Conservation (phyloP, 73 alveolate genomes). For the Blepharisma stoltei region DNA sequence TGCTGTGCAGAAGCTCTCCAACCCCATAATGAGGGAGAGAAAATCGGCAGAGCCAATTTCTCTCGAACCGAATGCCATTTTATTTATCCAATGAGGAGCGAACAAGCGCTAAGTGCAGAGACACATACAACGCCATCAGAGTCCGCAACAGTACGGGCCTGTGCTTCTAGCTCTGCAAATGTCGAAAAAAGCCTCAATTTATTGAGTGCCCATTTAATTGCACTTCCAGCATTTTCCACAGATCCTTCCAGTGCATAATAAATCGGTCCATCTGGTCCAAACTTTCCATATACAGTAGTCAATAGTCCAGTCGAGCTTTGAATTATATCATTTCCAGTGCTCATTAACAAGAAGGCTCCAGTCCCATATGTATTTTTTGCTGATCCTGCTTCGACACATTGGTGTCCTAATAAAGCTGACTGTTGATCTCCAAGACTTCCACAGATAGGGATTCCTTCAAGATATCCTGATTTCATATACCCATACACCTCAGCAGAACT, state of each 20-base stretch:
- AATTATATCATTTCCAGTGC: slow-evolving; percentile 44
- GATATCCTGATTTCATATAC: background rate
- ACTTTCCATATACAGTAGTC: slow-evolving; percentile 57
- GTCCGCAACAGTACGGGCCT: slow-evolving; percentile 47
- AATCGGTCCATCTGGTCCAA: slow-evolving; percentile 33
- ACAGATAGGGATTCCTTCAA: slow-evolving; percentile 66
- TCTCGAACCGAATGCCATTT: too few relatives aligned
- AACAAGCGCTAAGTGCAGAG: slow-evolving; percentile 68
- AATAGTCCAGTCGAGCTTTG: slow-evolving; percentile 40
- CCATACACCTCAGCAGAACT: slow-evolving; percentile 49
- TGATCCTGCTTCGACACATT: slow-evolving; percentile 52
- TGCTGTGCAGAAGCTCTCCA: too few relatives aligned
- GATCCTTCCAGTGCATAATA: slow-evolving; percentile 75
- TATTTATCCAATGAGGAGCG: slow-evolving; percentile 82
- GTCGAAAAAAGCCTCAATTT: slow-evolving; percentile 35
- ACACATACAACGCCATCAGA: slow-evolving; percentile 63
- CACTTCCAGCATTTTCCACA: slow-evolving; percentile 66
- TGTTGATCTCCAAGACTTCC: slow-evolving; percentile 88
- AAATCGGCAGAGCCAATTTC: too few relatives aligned
- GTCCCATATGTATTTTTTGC: slow-evolving; percentile 87
- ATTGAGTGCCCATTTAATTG: slow-evolving; percentile 52
- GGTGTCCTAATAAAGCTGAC: slow-evolving; percentile 85
- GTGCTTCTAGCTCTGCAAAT: slow-evolving; percentile 39
- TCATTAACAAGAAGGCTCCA: slow-evolving; percentile 69
- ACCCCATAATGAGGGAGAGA: too few relatives aligned